Evolutionary conservation across 345 rosid species (phyloP).

Genomic region (Citrus mangshanensis): DNA sequence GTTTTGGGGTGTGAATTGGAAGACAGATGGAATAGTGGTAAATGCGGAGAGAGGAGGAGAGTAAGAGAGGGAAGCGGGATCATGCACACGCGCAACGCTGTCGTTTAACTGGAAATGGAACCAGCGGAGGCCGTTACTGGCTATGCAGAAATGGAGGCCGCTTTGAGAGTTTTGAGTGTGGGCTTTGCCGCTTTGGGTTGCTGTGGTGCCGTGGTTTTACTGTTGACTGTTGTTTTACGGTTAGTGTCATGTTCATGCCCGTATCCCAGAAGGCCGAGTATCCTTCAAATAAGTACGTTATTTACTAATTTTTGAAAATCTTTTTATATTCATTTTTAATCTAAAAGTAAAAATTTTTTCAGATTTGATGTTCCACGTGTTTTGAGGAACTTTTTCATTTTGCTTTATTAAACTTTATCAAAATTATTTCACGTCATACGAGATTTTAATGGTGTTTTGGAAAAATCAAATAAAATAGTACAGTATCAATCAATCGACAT

Average conservation of each 20-base stretch:
- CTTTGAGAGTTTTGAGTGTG: background rate
- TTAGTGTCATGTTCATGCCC: rapidly evolving
- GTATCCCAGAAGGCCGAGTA: no score
- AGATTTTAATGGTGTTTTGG: no score
- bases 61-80: conserved; percentile 14
- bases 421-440: no score
- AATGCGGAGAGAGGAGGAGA: conserved; percentile 8
- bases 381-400: no score
- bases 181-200: background rate
- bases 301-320: no score
- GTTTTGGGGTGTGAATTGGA: conserved; percentile 16
- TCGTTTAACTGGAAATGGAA: background rate
- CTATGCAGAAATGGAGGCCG: background rate
- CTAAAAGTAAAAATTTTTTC: no score
- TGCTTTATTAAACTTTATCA: no score
- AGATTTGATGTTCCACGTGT: no score
- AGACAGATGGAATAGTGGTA: background rate
- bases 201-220: background rate
- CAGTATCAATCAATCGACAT: no score
- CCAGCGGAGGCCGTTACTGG: background rate
- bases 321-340: no score
- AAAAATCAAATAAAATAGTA: no score
- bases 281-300: background rate
- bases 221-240: no score
- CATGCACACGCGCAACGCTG: conserved; percentile 25